Percentiles rank a stretch among this genome's conserved stretches.
Conservation (phyloP, 2,329 filamentous ascomycete genomes). For the Penicillium freii region DNA sequence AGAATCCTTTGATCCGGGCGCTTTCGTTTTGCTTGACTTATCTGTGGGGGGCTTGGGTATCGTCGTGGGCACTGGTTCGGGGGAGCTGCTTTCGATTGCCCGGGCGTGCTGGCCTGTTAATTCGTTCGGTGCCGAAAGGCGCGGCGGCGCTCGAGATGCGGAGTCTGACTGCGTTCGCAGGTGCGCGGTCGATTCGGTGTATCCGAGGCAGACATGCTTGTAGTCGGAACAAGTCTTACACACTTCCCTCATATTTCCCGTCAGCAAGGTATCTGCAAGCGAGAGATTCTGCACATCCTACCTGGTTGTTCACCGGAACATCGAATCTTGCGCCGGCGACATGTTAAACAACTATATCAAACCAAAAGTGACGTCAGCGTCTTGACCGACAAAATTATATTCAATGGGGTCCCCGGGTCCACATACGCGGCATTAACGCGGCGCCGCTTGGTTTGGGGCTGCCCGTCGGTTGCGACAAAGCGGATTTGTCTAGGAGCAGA, state of each 20-base stretch:
- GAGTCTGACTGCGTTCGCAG: conserved; percentile 34
- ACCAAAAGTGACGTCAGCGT: conserved; percentile 12
- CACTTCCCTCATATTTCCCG: conserved; percentile 27
- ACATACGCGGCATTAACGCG: conserved; percentile 75
- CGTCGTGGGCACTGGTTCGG: conserved; percentile 19
- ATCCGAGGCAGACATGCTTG: conserved; percentile 67
- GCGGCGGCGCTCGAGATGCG: conserved; percentile 23
- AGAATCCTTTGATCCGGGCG: conserved; percentile 20
- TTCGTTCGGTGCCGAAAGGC: conserved; percentile 20
- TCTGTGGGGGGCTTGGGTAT: conserved; percentile 9
- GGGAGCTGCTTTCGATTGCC: conserved; percentile 30
- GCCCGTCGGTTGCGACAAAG: conserved; percentile 79
- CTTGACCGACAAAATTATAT: neutral
- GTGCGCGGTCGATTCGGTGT: conserved; percentile 51
- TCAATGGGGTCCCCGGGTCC: conserved; percentile 25
- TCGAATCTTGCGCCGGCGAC: conserved; percentile 72
- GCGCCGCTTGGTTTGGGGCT: conserved; percentile 74
- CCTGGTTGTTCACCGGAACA: conserved; percentile 70
- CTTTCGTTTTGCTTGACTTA: conserved; percentile 18
- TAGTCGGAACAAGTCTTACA: conserved; percentile 73
- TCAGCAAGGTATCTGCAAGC: conserved; percentile 5
- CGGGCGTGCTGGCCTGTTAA: conserved; percentile 12
- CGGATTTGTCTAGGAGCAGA: conserved; percentile 55
- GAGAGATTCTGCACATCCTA: conserved; percentile 19
- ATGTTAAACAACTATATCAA: conserved; percentile 63